These are phyloP conservation scores for Litchi chinensis DNA, from an alignment of 345 rosid species.

Conservation along the genomic window DNA sequence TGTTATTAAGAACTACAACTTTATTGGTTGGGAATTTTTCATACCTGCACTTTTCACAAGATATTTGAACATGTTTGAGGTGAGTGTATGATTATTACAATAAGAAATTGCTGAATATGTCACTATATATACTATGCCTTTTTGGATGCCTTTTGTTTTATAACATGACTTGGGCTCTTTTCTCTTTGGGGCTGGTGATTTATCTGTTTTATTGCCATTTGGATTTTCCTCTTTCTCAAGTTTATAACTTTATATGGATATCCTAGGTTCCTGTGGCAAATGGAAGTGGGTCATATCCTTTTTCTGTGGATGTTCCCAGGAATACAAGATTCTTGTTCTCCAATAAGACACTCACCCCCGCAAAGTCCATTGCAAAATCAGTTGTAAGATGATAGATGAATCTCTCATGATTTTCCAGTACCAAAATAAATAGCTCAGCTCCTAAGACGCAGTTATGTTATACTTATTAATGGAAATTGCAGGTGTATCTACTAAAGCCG, in stretches of 20 bases:
- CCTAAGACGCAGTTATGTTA: slow-evolving; percentile 24
- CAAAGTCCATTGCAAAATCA: slow-evolving; percentile 89
- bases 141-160: background rate
- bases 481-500: slow-evolving; percentile 90
- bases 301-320: slow-evolving; percentile 90
- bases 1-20: slow-evolving; percentile 74
- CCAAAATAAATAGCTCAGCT: slow-evolving; percentile 25
- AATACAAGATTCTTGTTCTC: slow-evolving; percentile 93
- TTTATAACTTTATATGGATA: slow-evolving; percentile 18
- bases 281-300: slow-evolving; percentile 94
- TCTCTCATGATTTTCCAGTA: slow-evolving; percentile 27
- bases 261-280: slow-evolving; percentile 97
- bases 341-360: slow-evolving; percentile 73
- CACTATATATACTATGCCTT: background rate
- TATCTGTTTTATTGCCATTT: slow-evolving; percentile 7
- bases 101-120: background rate
- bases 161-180: slow-evolving; percentile 7
- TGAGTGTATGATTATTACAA: slow-evolving; percentile 34
- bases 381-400: slow-evolving; percentile 55
- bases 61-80: slow-evolving; percentile 98
- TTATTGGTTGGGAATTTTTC: slow-evolving; percentile 79
- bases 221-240: slow-evolving; percentile 2
- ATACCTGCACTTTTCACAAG: slow-evolving; percentile 74
- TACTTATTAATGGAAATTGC: slow-evolving; percentile 30
- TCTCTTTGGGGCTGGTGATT: background rate